A percentile compares a stretch with the other conserved stretches of the same genome.
These are phyloP conservation scores for Sporothrix curviconia DNA, from an alignment of 2,329 filamentous ascomycete species.

Conservation along the genomic window DNA sequence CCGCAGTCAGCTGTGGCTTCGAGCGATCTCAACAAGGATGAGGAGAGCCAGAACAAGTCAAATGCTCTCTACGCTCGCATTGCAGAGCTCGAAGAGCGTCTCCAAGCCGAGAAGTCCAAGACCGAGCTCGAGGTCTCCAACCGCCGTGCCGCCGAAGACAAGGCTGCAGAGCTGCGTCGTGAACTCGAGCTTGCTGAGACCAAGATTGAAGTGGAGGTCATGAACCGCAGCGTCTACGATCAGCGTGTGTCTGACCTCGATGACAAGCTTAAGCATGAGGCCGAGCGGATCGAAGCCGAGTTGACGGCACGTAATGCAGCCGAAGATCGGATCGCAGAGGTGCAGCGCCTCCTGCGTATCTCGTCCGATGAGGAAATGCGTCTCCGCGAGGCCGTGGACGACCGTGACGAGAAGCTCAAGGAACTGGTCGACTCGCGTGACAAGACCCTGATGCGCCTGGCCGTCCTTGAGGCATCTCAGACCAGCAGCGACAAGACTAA, in stretches of 20 bases:
- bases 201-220: conserved; percentile 53
- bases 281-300: conserved; percentile 59
- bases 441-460: conserved; percentile 54
- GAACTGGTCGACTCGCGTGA: conserved; percentile 48
- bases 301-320: conserved; percentile 56
- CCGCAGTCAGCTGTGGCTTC: conserved; percentile 31
- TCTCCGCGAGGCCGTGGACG: conserved; percentile 59
- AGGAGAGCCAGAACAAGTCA: conserved; percentile 46
- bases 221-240: conserved; percentile 52
- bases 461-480: conserved; percentile 63
- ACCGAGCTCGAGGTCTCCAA: conserved; percentile 42
- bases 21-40: conserved; percentile 37
- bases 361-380: conserved; percentile 67
- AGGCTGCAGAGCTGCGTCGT: conserved; percentile 45
- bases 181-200: conserved; percentile 52
- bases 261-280: conserved; percentile 57
- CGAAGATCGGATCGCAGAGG: conserved; percentile 66
- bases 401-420: conserved; percentile 62
- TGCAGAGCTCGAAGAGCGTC: conserved; percentile 51
- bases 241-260: conserved; percentile 63
- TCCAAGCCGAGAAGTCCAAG: conserved; percentile 42
- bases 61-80: conserved; percentile 55
- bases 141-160: conserved; percentile 48
- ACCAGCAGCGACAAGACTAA: conserved; percentile 48
- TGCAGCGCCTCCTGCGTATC: conserved; percentile 62